Evolutionary conservation across 2,329 filamentous ascomycete genomes (phyloP).

Genomic region (Teratosphaeria viscida): DNA sequence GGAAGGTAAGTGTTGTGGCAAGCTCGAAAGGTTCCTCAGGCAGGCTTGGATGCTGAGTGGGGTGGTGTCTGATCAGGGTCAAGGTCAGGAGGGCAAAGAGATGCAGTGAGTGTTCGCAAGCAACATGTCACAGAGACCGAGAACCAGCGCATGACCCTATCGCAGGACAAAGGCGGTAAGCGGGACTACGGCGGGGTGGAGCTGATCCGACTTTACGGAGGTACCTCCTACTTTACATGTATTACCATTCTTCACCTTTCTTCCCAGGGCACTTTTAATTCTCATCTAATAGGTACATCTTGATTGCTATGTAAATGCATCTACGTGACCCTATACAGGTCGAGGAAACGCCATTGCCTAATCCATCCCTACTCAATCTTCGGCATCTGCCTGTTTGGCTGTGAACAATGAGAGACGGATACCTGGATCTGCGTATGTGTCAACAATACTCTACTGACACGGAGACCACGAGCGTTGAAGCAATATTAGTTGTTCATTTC

Average conservation of each 20-base stretch:
- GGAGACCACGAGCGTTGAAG: neutral
- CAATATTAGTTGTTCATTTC: neutral
- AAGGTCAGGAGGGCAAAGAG: neutral
- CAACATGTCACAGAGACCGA: neutral
- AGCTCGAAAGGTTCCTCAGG: neutral
- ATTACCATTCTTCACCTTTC: too few species aligned
- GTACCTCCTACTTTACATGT: neutral
- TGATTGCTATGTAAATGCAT: too few species aligned
- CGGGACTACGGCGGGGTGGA: neutral
- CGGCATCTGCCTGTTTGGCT: too few species aligned
- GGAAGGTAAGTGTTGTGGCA: neutral
- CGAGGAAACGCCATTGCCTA: too few species aligned
- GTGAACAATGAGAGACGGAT: too few species aligned
- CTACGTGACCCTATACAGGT: too few species aligned
- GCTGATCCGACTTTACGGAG: neutral
- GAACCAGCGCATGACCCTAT: neutral
- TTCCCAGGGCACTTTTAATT: too few species aligned
- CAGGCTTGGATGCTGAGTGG: neutral
- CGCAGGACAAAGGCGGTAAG: neutral
- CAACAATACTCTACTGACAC: neutral
- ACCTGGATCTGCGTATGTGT: too few species aligned
- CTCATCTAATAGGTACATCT: too few species aligned
- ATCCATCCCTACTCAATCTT: too few species aligned
- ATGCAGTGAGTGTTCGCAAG: neutral
- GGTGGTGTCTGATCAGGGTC: neutral